A percentile compares a stretch with the other conserved stretches of the same genome.
These are phyloP conservation scores for Bolboschoenus planiculmis DNA, from an alignment of 176 grass and related monocot species.

Conservation along the genomic window DNA sequence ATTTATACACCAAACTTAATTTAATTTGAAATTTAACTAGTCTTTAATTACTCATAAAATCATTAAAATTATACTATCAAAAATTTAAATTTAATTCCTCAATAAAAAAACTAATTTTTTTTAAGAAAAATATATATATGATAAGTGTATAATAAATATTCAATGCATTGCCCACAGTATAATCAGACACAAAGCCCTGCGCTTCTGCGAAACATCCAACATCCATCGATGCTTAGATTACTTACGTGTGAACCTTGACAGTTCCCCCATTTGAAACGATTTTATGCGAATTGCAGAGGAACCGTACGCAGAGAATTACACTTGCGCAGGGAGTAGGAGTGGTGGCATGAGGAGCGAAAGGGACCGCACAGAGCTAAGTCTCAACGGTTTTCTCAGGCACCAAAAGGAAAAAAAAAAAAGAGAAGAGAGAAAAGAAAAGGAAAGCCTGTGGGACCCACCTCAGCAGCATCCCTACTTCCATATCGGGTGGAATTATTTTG, in stretches of 20 bases:
- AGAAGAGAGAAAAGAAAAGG: too few relatives aligned
- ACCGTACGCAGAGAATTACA: slow-evolving; percentile 3
- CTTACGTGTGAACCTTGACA: neutral
- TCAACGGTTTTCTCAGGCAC: slow-evolving; percentile 23
- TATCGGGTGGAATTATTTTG: slow-evolving; percentile 15
- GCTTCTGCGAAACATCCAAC: too few relatives aligned
- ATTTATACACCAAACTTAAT: too few relatives aligned
- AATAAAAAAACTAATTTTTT: too few relatives aligned
- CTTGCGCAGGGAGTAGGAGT: neutral
- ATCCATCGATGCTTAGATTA: neutral
- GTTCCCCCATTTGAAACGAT: neutral
- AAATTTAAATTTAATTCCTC: too few relatives aligned
- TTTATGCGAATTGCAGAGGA: slow-evolving; percentile 7
- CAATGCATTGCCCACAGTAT: neutral
- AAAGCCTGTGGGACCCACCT: neutral
- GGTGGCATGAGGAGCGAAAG: slow-evolving; percentile 10
- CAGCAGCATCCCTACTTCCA: neutral
- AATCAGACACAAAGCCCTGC: neutral
- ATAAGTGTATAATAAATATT: too few relatives aligned
- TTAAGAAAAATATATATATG: too few relatives aligned
- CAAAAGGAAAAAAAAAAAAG: neutral
- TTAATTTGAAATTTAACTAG: too few relatives aligned
- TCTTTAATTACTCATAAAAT: too few relatives aligned
- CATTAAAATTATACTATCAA: too few relatives aligned
- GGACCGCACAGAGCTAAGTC: slow-evolving; percentile 17